Conservation (phyloP, 2,329 filamentous ascomycete genomes). For the Cytospora schulzeri region DNA sequence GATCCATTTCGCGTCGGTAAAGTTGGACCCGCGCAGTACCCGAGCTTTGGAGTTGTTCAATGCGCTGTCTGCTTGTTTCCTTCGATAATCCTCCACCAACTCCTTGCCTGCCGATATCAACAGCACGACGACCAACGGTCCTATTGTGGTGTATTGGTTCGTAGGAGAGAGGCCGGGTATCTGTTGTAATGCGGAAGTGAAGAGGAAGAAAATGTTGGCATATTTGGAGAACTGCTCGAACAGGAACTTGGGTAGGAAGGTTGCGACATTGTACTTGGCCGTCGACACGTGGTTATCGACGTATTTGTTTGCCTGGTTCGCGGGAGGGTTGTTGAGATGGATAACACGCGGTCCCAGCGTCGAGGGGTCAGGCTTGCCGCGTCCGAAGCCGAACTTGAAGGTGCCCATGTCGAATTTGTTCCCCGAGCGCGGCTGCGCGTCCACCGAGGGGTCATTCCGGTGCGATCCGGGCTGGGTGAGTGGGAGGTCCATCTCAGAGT, state of each 20-base stretch:
- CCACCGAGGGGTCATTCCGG: slow-evolving; percentile 32
- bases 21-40: slow-evolving; percentile 80
- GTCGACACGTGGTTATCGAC: slow-evolving; percentile 97
- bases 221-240: slow-evolving; percentile 99
- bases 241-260: slow-evolving; percentile 94
- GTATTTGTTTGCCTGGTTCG: slow-evolving; percentile 87
- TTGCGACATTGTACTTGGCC: slow-evolving; percentile 92
- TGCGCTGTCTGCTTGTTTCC: slow-evolving; percentile 81
- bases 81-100: slow-evolving; percentile 87
- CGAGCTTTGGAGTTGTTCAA: slow-evolving; percentile 86
- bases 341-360: slow-evolving; percentile 91
- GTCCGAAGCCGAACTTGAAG: slow-evolving; percentile 92
- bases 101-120: slow-evolving; percentile 96
- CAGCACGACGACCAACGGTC: slow-evolving; percentile 85
- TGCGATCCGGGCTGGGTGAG: slow-evolving; percentile 71
- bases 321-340: slow-evolving; percentile 92
- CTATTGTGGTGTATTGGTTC: slow-evolving; percentile 94
- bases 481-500: slow-evolving; percentile 98
- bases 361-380: slow-evolving; percentile 83
- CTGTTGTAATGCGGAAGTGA: slow-evolving; percentile 91
- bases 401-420: slow-evolving; percentile 66
- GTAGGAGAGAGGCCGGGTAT: slow-evolving; percentile 94
- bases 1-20: slow-evolving; percentile 89
- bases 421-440: slow-evolving; percentile 47
- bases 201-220: slow-evolving; percentile 98